These are phyloP conservation scores for Lycium ferocissimum DNA, from an alignment of 257 asterid species.

Conservation along the genomic window DNA sequence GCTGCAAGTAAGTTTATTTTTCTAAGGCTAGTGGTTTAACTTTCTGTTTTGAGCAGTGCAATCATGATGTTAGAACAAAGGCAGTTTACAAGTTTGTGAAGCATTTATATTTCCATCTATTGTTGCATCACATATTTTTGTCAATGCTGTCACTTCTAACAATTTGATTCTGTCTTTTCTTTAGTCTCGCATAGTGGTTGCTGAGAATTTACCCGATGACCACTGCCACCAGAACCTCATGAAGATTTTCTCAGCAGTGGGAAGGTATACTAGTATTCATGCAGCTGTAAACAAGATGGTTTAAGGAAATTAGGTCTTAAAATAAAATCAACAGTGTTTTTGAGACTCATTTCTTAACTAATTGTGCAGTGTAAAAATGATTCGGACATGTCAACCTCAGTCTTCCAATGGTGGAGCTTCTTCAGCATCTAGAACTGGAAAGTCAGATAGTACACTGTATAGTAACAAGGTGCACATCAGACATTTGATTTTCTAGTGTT, in stretches of 20 bases:
- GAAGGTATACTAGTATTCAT: conserved; percentile 57
- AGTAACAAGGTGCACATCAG: conserved; percentile 65
- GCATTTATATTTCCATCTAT: not conserved
- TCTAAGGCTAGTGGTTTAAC: not conserved
- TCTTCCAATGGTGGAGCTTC: conserved; percentile 50
- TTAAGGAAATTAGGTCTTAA: not conserved
- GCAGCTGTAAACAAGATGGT: conserved; percentile 23
- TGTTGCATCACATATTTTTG: conserved; percentile 2
- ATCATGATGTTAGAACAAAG: not conserved
- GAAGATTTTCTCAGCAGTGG: conserved; percentile 83
- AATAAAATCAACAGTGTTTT: not conserved
- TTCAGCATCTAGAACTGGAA: conserved; percentile 61
- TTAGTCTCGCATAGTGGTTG: conserved; percentile 80
- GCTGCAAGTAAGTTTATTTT: conserved; percentile 63
- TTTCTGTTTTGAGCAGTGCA: not conserved
- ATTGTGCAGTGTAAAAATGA: conserved; percentile 76
- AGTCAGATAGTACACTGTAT: conserved; percentile 62
- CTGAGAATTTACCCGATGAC: conserved; percentile 90
- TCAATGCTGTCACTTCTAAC: not conserved
- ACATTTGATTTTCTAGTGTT: not conserved
- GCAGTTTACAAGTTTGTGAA: not conserved
- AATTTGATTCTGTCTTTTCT: not conserved
- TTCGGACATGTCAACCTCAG: conserved; percentile 88
- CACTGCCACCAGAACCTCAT: conserved; percentile 92
- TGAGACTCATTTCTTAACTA: conserved; percentile 16